These are phyloP conservation scores for Fistulina hepatica DNA, from an alignment of 1,284 basidiomycete species.

Conservation along the genomic window DNA sequence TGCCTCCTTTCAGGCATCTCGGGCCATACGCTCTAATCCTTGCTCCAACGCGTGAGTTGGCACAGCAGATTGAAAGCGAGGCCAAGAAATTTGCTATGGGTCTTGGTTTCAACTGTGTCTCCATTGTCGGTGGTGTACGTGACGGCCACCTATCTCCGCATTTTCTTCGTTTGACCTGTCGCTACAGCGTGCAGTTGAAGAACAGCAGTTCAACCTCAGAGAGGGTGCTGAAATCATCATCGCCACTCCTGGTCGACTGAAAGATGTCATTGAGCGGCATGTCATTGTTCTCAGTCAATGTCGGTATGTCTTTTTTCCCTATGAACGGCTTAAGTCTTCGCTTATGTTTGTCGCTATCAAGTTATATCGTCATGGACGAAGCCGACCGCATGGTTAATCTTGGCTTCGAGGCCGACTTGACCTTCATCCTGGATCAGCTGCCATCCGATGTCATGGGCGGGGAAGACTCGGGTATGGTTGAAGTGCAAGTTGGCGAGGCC, in stretches of 20 bases:
- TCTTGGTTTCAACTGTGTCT: conserved; percentile 87
- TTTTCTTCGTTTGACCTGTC: conserved; percentile 6
- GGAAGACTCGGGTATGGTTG: conserved; percentile 61
- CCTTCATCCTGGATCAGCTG: conserved; percentile 90
- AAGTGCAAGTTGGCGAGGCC: conserved; percentile 54
- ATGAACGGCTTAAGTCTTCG: too few relatives aligned
- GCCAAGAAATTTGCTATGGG: conserved; percentile 83
- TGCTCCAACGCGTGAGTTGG: conserved; percentile 94
- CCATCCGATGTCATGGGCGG: conserved; percentile 81
- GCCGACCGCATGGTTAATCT: conserved; percentile 98
- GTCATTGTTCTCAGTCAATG: conserved; percentile 94
- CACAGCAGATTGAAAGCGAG: conserved; percentile 94
- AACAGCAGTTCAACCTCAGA: conserved; percentile 92
- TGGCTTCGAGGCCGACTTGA: conserved; percentile 91
- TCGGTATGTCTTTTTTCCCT: too few relatives aligned
- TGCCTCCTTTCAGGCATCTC: too few relatives aligned
- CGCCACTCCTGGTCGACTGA: conserved; percentile 94
- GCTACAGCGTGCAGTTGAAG: conserved; percentile 74
- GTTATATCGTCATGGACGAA: conserved; percentile 99
- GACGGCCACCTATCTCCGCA: conserved; percentile 4
- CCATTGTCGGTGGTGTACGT: conserved; percentile 92
- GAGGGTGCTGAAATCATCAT: conserved; percentile 98
- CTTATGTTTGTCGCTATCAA: too few relatives aligned
- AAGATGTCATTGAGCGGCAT: conserved; percentile 94
- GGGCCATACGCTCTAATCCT: conserved; percentile 92